These are phyloP conservation scores for Aureobasidium sp. DNA, from an alignment of 2,329 filamentous ascomycete species.

Conservation along the genomic window DNA sequence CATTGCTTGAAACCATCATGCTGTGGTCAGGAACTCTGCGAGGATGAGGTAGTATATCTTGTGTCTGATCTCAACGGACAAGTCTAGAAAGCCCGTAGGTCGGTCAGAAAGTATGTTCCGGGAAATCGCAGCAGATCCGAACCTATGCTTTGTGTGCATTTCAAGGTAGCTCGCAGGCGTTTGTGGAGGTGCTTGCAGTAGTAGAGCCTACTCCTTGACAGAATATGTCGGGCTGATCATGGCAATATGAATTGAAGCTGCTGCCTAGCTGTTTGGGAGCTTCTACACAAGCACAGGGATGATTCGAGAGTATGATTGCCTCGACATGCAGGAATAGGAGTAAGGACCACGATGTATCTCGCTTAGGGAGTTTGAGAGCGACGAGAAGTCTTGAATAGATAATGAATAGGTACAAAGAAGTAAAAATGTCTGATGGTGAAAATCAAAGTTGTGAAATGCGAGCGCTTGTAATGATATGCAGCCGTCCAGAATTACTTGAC, in stretches of 20 bases:
- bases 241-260: background rate
- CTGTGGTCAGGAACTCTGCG: background rate
- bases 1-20: background rate
- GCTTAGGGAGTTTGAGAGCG: background rate
- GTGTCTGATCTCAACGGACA: background rate
- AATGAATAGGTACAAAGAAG: constrained; percentile 9
- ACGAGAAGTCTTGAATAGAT: background rate
- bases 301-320: background rate
- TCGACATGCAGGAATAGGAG: background rate
- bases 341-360: background rate
- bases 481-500: background rate
- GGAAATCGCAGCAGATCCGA: background rate
- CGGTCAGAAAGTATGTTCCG: background rate
- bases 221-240: background rate
- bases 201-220: background rate
- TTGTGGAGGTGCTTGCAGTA: background rate
- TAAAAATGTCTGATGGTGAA: background rate
- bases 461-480: background rate
- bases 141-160: background rate
- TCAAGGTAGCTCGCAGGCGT: background rate
- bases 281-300: background rate
- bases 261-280: background rate
- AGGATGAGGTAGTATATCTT: background rate
- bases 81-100: background rate
- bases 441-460: background rate